Base-by-base conservation (phyloP, 2,329 filamentous ascomycete species). In the Xylariaceae sp. region DNA sequence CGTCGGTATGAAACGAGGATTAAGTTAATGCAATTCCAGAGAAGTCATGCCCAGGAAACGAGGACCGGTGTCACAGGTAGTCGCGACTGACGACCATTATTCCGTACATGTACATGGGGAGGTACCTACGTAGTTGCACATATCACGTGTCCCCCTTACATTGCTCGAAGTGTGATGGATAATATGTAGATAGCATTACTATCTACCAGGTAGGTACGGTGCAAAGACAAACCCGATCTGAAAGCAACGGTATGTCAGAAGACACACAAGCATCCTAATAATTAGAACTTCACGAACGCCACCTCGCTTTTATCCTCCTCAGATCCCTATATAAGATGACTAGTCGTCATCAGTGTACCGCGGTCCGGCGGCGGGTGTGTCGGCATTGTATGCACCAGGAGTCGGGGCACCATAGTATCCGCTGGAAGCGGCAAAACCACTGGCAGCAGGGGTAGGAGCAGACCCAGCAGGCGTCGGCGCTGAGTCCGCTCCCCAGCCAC, bases 391-490 rank as follows among this genome's bases (percentile, higher is more conserved):
- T 2, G 69, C 70, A 1, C 70, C 70, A 2, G 70, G 70, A 1
- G 70, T 72, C 11, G 70, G 70, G 4, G 70, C 69, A 11, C 69
- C 86, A 35, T 81, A 77, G 60, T 84, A 85, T 61, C 73, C 77
- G 55, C 70, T 68, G 11, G 76, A 75, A 66, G 76, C 65, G 70
- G 78, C 52, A 57, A 73, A 70, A n/a, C 83, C 84, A 53, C 81
- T 84, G 0, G 84, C 86, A 30, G 84, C 86, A 0, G 88, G 88
- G 0, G 88, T 92, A 0, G 88, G 87, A 13, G 88, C 88, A 58
- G 76, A 82, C 51, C 74, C 84, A 3, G 79, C 85, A 1, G 87
- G 87, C 0, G 87, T 89, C 1, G 86, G 85, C 1, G 87, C 88
- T 5, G 83, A 81, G 58, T 88, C 87, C 0, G 77, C 77, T 44